Evolutionary conservation across 768 basidiomycete species (phyloP).

Genomic region (Termitomyces sp.): DNA sequence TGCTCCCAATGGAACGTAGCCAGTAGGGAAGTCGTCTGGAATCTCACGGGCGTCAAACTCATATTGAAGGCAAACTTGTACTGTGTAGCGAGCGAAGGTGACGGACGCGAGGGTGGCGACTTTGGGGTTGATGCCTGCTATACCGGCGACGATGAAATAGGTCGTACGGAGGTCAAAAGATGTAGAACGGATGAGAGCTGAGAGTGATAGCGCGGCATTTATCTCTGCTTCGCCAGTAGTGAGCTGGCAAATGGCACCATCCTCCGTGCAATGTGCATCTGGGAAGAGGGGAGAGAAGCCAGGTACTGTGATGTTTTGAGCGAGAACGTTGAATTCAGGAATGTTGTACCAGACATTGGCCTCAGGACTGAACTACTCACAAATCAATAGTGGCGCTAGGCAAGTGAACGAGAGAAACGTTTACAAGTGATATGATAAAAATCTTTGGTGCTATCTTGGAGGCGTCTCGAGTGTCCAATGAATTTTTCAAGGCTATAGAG

Average conservation of each 20-base stretch:
- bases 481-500: background rate
- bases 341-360: background rate
- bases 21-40: conserved; percentile 4
- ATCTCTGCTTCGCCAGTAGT: background rate
- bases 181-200: background rate
- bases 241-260: background rate
- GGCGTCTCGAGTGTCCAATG: background rate
- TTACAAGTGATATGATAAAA: background rate
- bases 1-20: conserved; percentile 8
- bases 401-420: background rate
- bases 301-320: background rate
- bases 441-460: background rate
- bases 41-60: conserved; percentile 11
- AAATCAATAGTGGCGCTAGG: background rate
- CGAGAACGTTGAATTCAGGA: background rate
- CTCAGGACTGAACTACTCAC: background rate
- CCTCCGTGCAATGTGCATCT: background rate
- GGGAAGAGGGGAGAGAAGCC: background rate
- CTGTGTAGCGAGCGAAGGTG: conserved; percentile 8
- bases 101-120: conserved; percentile 6
- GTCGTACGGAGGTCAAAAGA: background rate
- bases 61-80: conserved; percentile 9
- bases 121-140: background rate
- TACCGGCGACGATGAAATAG: background rate
- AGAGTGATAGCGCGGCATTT: background rate